A percentile compares a stretch with the other conserved stretches of the same genome.
These are phyloP conservation scores for Mycena belliarum DNA, from an alignment of 768 basidiomycete genomes.

Conservation along the genomic window DNA sequence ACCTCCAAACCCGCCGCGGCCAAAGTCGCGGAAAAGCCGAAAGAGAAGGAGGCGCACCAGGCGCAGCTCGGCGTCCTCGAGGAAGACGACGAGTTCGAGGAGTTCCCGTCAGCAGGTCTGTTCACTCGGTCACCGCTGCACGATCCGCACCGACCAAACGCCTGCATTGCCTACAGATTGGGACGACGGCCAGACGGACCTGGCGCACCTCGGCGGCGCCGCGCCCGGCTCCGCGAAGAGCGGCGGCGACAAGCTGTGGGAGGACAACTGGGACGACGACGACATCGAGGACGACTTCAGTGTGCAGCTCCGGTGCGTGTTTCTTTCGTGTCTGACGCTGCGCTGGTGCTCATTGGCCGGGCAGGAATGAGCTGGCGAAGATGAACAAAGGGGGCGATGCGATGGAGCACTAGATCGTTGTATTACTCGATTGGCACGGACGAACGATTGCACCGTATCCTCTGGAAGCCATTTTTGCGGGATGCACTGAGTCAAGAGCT, in stretches of 20 bases:
- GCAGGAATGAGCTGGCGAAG: conserved; percentile 67
- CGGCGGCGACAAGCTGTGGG: conserved; percentile 92
- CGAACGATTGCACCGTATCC: background rate
- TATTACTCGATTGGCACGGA: too few relatives aligned
- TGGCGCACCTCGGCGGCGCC: conserved; percentile 74
- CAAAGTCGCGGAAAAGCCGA: conserved; percentile 42
- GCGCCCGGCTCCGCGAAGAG: conserved; percentile 76
- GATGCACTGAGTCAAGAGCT: background rate
- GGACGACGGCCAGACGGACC: conserved; percentile 83
- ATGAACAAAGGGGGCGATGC: conserved; percentile 47
- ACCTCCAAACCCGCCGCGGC: conserved; percentile 48
- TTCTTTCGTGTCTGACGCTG: background rate
- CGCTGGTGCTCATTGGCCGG: background rate
- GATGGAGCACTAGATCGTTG: conserved; percentile 51
- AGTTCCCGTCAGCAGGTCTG: conserved; percentile 83
- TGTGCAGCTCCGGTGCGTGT: conserved; percentile 83
- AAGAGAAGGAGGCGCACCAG: conserved; percentile 50
- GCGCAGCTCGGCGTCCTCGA: conserved; percentile 87
- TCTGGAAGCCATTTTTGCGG: background rate
- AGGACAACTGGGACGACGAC: conserved; percentile 99
- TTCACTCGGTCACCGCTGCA: background rate
- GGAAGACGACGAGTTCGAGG: conserved; percentile 97
- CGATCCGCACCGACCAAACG: background rate
- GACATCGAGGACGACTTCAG: conserved; percentile 98
- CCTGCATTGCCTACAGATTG: conserved; percentile 55